These are phyloP conservation scores for Royoungia palumana DNA, from an alignment of 768 basidiomycete genomes.

Conservation along the genomic window DNA sequence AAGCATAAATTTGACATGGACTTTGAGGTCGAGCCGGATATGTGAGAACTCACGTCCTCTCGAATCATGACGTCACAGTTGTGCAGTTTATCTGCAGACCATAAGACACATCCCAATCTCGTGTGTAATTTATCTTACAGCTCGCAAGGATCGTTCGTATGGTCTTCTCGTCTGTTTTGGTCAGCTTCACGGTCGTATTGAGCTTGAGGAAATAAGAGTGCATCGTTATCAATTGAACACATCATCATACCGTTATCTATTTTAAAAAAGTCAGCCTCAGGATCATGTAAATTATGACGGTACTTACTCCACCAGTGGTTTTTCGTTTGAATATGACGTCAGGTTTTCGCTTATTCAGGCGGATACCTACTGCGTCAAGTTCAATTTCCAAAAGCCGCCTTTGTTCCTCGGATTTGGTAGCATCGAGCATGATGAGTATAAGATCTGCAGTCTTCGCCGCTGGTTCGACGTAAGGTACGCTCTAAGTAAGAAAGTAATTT, in stretches of 20 bases:
- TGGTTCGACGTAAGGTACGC: slow-evolving; percentile 23
- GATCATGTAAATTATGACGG: too few relatives aligned
- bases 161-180: slow-evolving; percentile 92
- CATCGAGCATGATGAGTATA: slow-evolving; percentile 90
- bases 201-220: slow-evolving; percentile 41
- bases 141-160: slow-evolving; percentile 89
- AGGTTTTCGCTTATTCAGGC: slow-evolving; percentile 85
- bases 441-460: slow-evolving; percentile 90
- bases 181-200: slow-evolving; percentile 90
- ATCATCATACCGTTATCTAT: slow-evolving; percentile 62
- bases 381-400: slow-evolving; percentile 85
- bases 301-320: slow-evolving; percentile 87
- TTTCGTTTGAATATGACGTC: slow-evolving; percentile 95
- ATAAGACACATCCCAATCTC: slow-evolving; percentile 8
- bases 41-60: slow-evolving; percentile 70
- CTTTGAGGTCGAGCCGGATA: slow-evolving; percentile 2
- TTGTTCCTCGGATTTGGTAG: slow-evolving; percentile 92
- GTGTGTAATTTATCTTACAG: slow-evolving; percentile 44
- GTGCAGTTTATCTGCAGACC: slow-evolving; percentile 69
- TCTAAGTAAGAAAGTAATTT: background rate
- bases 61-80: slow-evolving; percentile 98
- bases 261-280: background rate
- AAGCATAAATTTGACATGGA: background rate
- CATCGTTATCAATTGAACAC: background rate
- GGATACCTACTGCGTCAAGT: slow-evolving; percentile 94